Evolutionary conservation across 2,329 filamentous ascomycete species (phyloP), one percentile per base, ranked within the genome.

Genomic region (Talaromyces sp.): DNA sequence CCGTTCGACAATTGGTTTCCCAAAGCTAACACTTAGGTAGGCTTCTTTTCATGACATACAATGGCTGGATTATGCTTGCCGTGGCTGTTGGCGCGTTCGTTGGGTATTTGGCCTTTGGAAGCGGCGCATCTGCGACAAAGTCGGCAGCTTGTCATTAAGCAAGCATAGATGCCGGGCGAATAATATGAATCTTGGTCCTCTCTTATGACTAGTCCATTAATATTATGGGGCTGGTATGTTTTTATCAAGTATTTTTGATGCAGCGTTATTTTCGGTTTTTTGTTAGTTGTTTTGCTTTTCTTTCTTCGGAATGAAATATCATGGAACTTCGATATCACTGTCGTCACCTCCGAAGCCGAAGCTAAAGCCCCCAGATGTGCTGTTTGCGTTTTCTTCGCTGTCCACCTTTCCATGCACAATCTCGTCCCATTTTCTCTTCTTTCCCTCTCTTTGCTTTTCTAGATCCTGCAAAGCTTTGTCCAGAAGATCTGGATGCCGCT

Each of bases 11-110:
- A 32, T 12, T 46, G 21, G 1, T 31, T 29, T 11, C 29, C 12
- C 1, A 12, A 12, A 4, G 8, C 54, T 60, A 46, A 56, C 21
- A 7, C 51, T n/a, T 17, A 35, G 56, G n/a, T 62, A 97, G 93
- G 94, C 82, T 99, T 63, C 79, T 99, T 24, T 99, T 99, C 77
- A 99, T 99, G 94, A 99, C 94, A n/a, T 99, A 99, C 79, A 99
- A 99, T 70, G 94, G 94, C 60, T 96, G 90, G 88, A 87, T 99
- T 67, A 99, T 99, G 94, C 77, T 96, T 66, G 85, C 93, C 3
- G 92, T 97, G 17, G 89, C 89, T 0, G 79, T 95, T 10, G 94
- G 94, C 17, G 92, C 93, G 0, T 96, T 95, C 66, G 75, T 96
- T 51, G 94, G 94, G 50, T 97, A 96, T 72, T 72, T 96, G 62